phyloP scores from a whole-genome alignment of 2,329 filamentous ascomycete species.

The Alternaria burnsii region DNA sequence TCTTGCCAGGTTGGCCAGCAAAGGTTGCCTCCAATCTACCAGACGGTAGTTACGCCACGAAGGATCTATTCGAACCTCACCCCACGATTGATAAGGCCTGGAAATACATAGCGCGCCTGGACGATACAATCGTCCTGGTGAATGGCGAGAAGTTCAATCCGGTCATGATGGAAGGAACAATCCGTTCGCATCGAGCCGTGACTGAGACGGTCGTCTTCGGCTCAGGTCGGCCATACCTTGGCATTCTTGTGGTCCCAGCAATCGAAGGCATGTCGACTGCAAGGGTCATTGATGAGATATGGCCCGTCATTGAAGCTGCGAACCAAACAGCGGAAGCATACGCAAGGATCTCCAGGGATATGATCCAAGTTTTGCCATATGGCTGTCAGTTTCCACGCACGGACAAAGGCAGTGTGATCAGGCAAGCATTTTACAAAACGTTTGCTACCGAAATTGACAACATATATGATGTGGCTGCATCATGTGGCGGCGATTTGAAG shows the following conservation, averaged over 20 bases:
- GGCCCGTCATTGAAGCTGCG: constrained; percentile 60
- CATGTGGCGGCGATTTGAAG: not conserved
- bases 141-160: constrained; percentile 62
- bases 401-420: constrained; percentile 66
- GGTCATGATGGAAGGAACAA: constrained; percentile 61
- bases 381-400: constrained; percentile 61
- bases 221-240: constrained; percentile 60
- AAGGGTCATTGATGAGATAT: constrained; percentile 54
- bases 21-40: constrained; percentile 33
- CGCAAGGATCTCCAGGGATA: constrained; percentile 62
- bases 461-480: constrained; percentile 52
- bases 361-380: constrained; percentile 60
- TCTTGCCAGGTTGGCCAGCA: constrained; percentile 50
- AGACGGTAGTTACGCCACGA: constrained; percentile 33
- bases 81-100: constrained; percentile 55
- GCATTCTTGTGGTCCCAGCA: constrained; percentile 62
- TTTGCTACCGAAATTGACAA: constrained; percentile 60
- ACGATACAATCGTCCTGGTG: constrained; percentile 58
- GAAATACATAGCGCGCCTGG: constrained; percentile 57
- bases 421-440: constrained; percentile 60
- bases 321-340: constrained; percentile 62
- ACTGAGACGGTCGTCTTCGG: constrained; percentile 67
- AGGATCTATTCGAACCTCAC: constrained; percentile 59
- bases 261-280: not conserved
- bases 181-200: constrained; percentile 62